phyloP scores from a whole-genome alignment of 495 filamentous ascomycete species.

The Ramalina peruviana region DNA sequence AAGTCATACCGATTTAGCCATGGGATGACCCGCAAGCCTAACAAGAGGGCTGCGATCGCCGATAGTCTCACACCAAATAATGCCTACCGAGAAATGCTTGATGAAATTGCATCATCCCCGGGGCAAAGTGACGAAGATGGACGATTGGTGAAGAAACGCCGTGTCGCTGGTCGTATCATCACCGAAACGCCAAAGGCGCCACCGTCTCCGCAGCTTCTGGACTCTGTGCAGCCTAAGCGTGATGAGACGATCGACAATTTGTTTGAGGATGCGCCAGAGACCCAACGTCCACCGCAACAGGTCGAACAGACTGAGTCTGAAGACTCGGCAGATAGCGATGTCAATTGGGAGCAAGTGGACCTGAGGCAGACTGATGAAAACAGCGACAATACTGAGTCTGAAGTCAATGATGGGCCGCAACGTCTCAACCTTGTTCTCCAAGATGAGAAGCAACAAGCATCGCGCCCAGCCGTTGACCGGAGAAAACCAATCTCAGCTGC shows the following conservation, averaged over 20 bases:
- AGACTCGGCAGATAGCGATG: slow-evolving; percentile 40
- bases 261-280: slow-evolving; percentile 3
- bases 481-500: slow-evolving; percentile 50
- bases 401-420: slow-evolving; percentile 21
- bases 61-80: slow-evolving; percentile 10
- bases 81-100: slow-evolving; percentile 55
- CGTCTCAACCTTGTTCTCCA: slow-evolving; percentile 47
- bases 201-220: not conserved
- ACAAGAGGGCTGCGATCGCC: no score
- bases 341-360: slow-evolving; percentile 62
- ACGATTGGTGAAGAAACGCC: slow-evolving; percentile 32
- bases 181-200: slow-evolving; percentile 5
- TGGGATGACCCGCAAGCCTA: no score
- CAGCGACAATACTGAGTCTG: slow-evolving; percentile 13
- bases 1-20: no score
- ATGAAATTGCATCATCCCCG: slow-evolving; percentile 37
- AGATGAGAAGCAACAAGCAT: slow-evolving; percentile 24
- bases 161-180: slow-evolving; percentile 20
- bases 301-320: slow-evolving; percentile 32
- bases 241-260: slow-evolving; percentile 14
- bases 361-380: slow-evolving; percentile 28
- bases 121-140: slow-evolving; percentile 19
- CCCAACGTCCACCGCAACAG: slow-evolving; percentile 15
- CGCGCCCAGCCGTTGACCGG: slow-evolving; percentile 21
- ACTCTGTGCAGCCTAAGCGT: slow-evolving; percentile 6